Conservation (phyloP, 441 rosid species). For the Lepidium campestre region DNA sequence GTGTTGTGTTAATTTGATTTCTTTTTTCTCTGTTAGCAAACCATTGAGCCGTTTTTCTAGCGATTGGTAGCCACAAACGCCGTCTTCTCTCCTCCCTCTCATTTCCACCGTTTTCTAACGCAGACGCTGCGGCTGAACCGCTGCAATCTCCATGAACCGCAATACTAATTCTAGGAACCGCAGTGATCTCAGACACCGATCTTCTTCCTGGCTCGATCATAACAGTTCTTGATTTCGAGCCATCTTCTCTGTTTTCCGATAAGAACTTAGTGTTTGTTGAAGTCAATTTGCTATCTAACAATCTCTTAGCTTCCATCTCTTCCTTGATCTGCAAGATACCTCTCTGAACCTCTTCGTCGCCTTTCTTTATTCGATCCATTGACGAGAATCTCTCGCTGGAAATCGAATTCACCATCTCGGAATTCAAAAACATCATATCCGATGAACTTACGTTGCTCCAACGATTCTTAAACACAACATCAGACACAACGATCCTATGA, state of each 20-base stretch:
- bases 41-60: conserved; percentile 71
- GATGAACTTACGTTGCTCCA: conserved; percentile 94
- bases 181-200: conserved; percentile 79
- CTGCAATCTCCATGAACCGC: conserved; percentile 20
- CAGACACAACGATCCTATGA: conserved; percentile 65
- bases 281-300: conserved; percentile 41
- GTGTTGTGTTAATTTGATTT: conserved; percentile 29
- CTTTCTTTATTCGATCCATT: conserved; percentile 7
- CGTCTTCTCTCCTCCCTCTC: conserved; percentile 49
- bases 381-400: conserved; percentile 53
- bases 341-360: conserved; percentile 22
- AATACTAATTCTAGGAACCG: conserved; percentile 42
- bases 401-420: conserved; percentile 54
- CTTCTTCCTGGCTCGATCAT: conserved; percentile 41
- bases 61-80: conserved; percentile 77
- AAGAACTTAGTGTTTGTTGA: conserved; percentile 7
- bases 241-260: conserved; percentile 30
- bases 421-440: conserved; percentile 67
- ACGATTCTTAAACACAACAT: conserved; percentile 56
- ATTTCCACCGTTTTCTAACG: conserved; percentile 19
- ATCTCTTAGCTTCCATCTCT: conserved; percentile 48
- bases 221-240: conserved; percentile 26
- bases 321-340: conserved; percentile 39
- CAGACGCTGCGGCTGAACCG: conserved; percentile 24
- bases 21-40: conserved; percentile 66